These are phyloP conservation scores for Syzygium aqueum DNA, from an alignment of 345 rosid genomes.

Conservation along the genomic window DNA sequence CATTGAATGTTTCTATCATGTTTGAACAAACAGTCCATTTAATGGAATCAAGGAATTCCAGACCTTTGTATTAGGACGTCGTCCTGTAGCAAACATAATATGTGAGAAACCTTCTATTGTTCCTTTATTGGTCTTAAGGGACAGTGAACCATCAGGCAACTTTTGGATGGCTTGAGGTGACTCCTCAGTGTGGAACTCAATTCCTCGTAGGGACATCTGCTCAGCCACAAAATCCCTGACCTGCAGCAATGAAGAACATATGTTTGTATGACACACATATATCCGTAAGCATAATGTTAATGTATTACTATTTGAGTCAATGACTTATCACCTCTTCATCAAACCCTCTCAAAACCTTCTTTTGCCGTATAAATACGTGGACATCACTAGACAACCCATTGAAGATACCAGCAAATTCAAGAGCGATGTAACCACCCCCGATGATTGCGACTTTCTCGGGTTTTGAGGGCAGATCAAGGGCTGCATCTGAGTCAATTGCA, in stretches of 20 bases:
- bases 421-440: slow-evolving; percentile 90
- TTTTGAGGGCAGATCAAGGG: slow-evolving; percentile 87
- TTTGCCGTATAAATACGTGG: slow-evolving; percentile 89
- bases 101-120: slow-evolving; percentile 85
- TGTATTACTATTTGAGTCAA: neutral
- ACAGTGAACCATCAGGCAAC: slow-evolving; percentile 66
- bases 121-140: slow-evolving; percentile 84
- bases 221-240: slow-evolving; percentile 85
- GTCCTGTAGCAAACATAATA: slow-evolving; percentile 97
- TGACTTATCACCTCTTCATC: slow-evolving; percentile 70
- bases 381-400: slow-evolving; percentile 75
- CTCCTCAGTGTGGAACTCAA: slow-evolving; percentile 85
- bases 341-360: slow-evolving; percentile 85
- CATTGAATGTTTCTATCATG: neutral
- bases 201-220: slow-evolving; percentile 85
- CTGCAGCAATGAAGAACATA: slow-evolving; percentile 21
- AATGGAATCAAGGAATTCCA: neutral
- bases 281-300: neutral
- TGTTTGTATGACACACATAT: neutral
- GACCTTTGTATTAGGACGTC: slow-evolving; percentile 88
- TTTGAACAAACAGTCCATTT: neutral
- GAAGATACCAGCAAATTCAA: slow-evolving; percentile 90
- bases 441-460: slow-evolving; percentile 76
- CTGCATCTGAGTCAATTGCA: slow-evolving; percentile 90
- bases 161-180: slow-evolving; percentile 77